phyloP scores from a whole-genome alignment of 2,329 filamentous ascomycete species.

The Aureobasidium mangrovei region DNA sequence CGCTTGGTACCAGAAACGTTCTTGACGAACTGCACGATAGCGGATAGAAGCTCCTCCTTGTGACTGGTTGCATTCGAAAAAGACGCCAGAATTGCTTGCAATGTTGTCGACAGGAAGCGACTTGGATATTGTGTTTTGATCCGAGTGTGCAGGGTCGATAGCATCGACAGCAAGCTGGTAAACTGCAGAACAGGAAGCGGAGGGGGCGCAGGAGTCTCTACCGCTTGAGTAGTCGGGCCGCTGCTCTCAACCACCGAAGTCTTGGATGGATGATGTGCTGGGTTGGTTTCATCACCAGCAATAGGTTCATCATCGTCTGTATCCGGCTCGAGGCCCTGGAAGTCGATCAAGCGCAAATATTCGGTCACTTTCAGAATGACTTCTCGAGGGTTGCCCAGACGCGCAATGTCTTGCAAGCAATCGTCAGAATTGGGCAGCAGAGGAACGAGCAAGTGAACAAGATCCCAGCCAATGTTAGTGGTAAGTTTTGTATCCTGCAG shows the following conservation, averaged over 20 bases:
- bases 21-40: slow-evolving; percentile 62
- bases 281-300: slow-evolving; percentile 16
- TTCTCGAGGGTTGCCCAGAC: slow-evolving; percentile 70
- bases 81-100: slow-evolving; percentile 60
- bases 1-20: slow-evolving; percentile 58
- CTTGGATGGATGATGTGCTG: slow-evolving; percentile 24
- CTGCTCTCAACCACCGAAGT: slow-evolving; percentile 16
- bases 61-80: slow-evolving; percentile 52
- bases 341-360: slow-evolving; percentile 53
- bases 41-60: slow-evolving; percentile 56
- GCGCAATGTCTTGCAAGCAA: slow-evolving; percentile 65
- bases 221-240: slow-evolving; percentile 21
- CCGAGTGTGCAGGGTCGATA: slow-evolving; percentile 62
- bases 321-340: slow-evolving; percentile 47
- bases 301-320: slow-evolving; percentile 36
- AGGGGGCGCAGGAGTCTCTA: slow-evolving; percentile 24
- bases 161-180: slow-evolving; percentile 59
- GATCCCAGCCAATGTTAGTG: slow-evolving; percentile 73
- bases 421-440: slow-evolving; percentile 56
- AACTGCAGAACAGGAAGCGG: slow-evolving; percentile 49
- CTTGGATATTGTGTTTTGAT: slow-evolving; percentile 72
- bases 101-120: slow-evolving; percentile 66
- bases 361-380: slow-evolving; percentile 75
- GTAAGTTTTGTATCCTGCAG: slow-evolving; percentile 61
- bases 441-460: slow-evolving; percentile 64